Conservation (phyloP, 2,329 filamentous ascomycete genomes). For the Pyricularia sp. region DNA sequence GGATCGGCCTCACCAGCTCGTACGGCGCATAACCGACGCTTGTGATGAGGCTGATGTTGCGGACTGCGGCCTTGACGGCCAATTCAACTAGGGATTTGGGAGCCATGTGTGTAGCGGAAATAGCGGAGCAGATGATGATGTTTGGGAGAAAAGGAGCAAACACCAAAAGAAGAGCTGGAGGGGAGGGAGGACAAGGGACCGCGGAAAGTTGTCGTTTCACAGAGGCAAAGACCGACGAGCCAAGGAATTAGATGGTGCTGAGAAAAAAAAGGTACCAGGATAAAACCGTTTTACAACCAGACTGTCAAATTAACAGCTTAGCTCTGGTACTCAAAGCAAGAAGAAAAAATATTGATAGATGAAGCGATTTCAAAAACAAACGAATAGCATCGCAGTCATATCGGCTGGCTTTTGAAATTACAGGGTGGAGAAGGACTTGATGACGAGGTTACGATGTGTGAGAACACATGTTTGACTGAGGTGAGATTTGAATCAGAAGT, state of each 20-base stretch:
- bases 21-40: conserved; percentile 64
- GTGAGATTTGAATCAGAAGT: not conserved
- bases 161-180: not conserved
- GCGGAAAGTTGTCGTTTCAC: not conserved
- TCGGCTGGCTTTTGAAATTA: not conserved
- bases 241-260: not conserved
- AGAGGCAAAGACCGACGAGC: not conserved
- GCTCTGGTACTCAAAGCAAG: not conserved
- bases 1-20: conserved; percentile 50
- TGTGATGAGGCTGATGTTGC: conserved; percentile 42
- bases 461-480: not conserved
- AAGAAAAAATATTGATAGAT: not conserved
- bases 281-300: not conserved
- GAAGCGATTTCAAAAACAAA: not conserved
- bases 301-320: not conserved
- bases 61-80: conserved; percentile 28
- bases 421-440: not conserved
- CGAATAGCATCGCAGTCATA: not conserved
- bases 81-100: conserved; percentile 15
- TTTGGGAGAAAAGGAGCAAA: not conserved
- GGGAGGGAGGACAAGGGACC: not conserved
- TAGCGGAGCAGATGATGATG: not conserved
- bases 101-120: conserved; percentile 28
- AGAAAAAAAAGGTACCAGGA: not conserved
- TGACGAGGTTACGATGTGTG: not conserved